Percentiles rank a stretch among this genome's conserved stretches.
phyloP scores from a whole-genome alignment of 192 early-diverging fungal genomes.

The Entomortierella beljakovae region DNA sequence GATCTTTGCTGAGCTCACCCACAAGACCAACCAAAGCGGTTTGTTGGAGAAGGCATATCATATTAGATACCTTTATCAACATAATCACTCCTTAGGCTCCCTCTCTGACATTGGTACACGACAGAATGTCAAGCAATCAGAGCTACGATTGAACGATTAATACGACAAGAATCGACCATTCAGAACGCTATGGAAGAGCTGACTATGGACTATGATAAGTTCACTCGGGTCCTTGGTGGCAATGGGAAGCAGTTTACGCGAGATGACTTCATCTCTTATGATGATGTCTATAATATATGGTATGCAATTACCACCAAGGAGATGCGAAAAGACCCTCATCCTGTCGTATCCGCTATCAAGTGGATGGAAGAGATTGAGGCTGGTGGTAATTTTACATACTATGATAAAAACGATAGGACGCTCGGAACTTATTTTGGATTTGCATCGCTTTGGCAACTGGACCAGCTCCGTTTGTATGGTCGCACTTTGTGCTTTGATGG shows the following conservation, averaged over 20 bases:
- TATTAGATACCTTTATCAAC: slow-evolving; percentile 9
- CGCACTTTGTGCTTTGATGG: slow-evolving; percentile 18
- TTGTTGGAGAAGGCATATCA: background rate
- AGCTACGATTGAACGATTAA: background rate
- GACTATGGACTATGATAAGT: slow-evolving; percentile 27
- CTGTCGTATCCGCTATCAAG: background rate
- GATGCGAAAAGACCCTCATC: slow-evolving; percentile 14
- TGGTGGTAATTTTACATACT: background rate
- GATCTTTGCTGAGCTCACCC: background rate
- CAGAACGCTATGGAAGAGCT: slow-evolving; percentile 8
- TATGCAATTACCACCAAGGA: background rate
- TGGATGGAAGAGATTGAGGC: slow-evolving; percentile 20
- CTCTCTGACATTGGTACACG: slow-evolving; percentile 1
- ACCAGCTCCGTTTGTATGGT: background rate
- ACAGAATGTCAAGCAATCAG: slow-evolving; percentile 20
- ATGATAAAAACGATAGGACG: slow-evolving; percentile 1
- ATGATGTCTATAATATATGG: slow-evolving; percentile 33
- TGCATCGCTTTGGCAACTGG: slow-evolving; percentile 5
- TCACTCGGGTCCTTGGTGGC: background rate
- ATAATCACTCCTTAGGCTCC: background rate
- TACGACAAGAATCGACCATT: slow-evolving; percentile 7
- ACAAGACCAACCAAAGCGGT: background rate
- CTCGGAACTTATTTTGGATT: slow-evolving; percentile 5
- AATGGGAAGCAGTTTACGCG: slow-evolving; percentile 1
- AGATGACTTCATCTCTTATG: slow-evolving; percentile 30